Conservation (phyloP, 1,139 yeast genomes). For the Saccharomycopsis crataegensis region DNA sequence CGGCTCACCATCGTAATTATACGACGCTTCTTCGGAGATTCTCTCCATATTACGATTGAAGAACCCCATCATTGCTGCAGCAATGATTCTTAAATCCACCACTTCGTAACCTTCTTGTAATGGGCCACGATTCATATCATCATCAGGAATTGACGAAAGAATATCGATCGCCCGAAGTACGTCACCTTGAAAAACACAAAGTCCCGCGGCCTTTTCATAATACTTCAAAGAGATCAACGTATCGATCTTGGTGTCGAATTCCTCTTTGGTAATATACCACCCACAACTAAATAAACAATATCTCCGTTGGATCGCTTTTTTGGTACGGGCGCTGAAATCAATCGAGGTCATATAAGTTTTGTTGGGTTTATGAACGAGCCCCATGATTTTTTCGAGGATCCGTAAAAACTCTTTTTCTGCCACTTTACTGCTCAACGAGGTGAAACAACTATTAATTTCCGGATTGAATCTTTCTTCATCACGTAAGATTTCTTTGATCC, state of each 20-base stretch:
- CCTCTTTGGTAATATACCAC: conserved; percentile 78
- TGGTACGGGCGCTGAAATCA: conserved; percentile 31
- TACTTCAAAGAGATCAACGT: conserved; percentile 52
- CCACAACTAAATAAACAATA: conserved; percentile 83
- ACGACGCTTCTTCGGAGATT: neutral
- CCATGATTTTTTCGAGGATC: conserved; percentile 29
- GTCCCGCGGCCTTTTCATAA: conserved; percentile 89
- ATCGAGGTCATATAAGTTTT: conserved; percentile 7
- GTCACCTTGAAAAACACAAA: conserved; percentile 95
- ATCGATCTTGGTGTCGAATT: conserved; percentile 63
- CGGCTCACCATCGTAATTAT: conserved; percentile 43
- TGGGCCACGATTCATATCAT: neutral
- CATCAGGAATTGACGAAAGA: conserved; percentile 38
- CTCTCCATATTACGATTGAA: conserved; percentile 37
- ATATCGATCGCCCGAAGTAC: conserved; percentile 74
- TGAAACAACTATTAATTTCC: conserved; percentile 21
- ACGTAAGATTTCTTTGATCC: conserved; percentile 52
- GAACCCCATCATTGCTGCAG: conserved; percentile 86
- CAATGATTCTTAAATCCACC: conserved; percentile 58
- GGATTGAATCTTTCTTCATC: conserved; percentile 42
- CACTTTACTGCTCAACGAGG: conserved; percentile 22
- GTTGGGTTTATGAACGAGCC: conserved; percentile 22
- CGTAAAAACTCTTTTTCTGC: conserved; percentile 19
- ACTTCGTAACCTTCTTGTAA: neutral
- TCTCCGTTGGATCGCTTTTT: conserved; percentile 56